phyloP scores from a whole-genome alignment of 169 alveolate genomes.

The Perkinsus olseni region DNA sequence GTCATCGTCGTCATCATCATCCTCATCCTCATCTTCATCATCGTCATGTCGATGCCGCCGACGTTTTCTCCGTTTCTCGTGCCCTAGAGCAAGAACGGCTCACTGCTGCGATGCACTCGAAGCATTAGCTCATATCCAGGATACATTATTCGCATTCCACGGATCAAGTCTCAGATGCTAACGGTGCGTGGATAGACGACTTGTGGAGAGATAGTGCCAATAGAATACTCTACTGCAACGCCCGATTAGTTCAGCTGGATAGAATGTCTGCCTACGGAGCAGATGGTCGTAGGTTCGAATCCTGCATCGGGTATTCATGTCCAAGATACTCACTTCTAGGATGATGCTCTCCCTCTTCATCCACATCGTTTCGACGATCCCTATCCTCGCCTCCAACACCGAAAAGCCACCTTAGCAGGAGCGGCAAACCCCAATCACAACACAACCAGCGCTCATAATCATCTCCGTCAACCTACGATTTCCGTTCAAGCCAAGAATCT shows the following conservation, averaged over 20 bases:
- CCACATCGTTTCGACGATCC: neutral
- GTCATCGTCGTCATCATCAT: neutral
- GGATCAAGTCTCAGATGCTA: neutral
- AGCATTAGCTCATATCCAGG: too few relatives aligned
- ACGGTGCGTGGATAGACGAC: too few relatives aligned
- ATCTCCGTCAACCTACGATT: neutral
- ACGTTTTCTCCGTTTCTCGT: neutral
- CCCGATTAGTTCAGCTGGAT: neutral
- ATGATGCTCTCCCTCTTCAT: neutral
- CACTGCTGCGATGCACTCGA: too few relatives aligned
- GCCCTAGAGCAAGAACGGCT: neutral
- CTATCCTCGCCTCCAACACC: neutral
- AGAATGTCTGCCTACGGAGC: neutral
- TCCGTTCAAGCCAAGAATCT: neutral
- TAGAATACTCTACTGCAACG: neutral
- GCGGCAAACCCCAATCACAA: neutral
- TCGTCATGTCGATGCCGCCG: neutral
- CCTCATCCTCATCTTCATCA: neutral
- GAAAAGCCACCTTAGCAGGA: neutral
- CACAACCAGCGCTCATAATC: neutral
- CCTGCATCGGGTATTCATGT: neutral
- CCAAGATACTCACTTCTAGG: neutral
- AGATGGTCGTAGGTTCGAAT: neutral
- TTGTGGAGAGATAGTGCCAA: neutral
- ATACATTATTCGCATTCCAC: too few relatives aligned